Evolutionary conservation across 345 rosid genomes (phyloP), one percentile per base, ranked within the genome.

Genomic region (Heritiera littoralis): DNA sequence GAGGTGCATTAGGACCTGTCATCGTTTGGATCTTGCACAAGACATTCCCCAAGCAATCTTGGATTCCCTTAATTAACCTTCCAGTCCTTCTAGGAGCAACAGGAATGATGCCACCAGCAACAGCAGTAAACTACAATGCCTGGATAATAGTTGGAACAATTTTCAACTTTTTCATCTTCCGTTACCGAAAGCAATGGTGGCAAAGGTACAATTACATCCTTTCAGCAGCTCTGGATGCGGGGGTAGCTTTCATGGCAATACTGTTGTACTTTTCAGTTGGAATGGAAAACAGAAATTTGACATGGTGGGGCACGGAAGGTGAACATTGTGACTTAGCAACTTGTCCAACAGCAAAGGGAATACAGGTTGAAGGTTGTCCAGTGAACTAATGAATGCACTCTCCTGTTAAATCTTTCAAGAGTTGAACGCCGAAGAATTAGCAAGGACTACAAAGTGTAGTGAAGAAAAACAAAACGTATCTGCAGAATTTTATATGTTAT

Each of bases 31-130:
- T 89, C 71, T 72, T 88, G 11, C 95, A 95, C 87, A 95, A 87
- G 83, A 78, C 88, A 48, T 92, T 95, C 81, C 97, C 98, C 52
- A 84, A 81, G 79, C 87, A 90, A 81, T 75, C 91, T 35, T 95
- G 98, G 98, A 95, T 91, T 77, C 94, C 90, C 55, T 86, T 95
- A 1, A 88, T 93, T 71, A 95, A 95, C 83, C 95, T 95, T 60
- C 98, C 98, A 5, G 95, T 95, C 78, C 89, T 95, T 54, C 88
- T 95, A 40, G 98, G 98, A 82, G 88, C 94, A 69, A 93, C 97
- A 30, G 91, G 74, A 2, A 83, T 72, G 86, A 95, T 93, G 98
- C 97, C 97, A 30, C 89, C 93, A 0, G 97, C 97, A 35, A 90
- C 97, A 2, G 83, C 98, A 4, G 76, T 95, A 45, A 95, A 93